Evolutionary conservation across 176 grass and related monocot species (phyloP).

Genomic region (Areca catechu): DNA sequence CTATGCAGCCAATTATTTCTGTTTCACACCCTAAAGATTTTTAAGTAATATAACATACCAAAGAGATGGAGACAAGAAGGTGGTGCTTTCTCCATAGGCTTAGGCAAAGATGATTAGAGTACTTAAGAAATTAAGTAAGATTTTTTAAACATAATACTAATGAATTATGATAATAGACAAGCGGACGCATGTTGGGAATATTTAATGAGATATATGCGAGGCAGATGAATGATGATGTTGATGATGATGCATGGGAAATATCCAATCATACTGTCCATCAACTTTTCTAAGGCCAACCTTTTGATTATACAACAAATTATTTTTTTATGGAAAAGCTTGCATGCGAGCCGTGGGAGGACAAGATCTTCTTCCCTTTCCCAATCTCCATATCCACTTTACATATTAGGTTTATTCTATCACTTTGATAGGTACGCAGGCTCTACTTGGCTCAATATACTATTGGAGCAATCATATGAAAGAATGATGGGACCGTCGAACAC

Average conservation of each 20-base stretch:
- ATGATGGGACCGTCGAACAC: neutral
- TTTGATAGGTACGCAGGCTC: neutral
- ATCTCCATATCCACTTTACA: neutral
- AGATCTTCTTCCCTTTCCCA: neutral
- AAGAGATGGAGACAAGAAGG: too few relatives aligned
- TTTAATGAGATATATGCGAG: neutral
- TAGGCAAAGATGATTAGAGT: too few relatives aligned
- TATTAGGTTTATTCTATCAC: neutral
- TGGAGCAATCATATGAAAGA: conserved; percentile 2
- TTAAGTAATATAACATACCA: too few relatives aligned
- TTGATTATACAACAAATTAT: neutral
- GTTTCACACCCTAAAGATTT: too few relatives aligned
- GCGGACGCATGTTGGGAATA: neutral
- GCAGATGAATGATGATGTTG: neutral
- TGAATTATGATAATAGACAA: too few relatives aligned
- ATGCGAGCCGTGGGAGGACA: neutral
- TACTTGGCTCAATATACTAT: neutral
- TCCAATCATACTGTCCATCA: conserved; percentile 4
- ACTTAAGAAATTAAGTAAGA: too few relatives aligned
- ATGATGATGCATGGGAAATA: neutral
- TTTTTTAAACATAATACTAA: too few relatives aligned
- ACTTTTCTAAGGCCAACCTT: neutral
- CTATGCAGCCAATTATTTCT: too few relatives aligned
- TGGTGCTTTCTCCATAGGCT: too few relatives aligned
- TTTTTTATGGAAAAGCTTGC: neutral